phyloP scores from a whole-genome alignment of 2,329 filamentous ascomycete species.

The Neurospora crassa region DNA sequence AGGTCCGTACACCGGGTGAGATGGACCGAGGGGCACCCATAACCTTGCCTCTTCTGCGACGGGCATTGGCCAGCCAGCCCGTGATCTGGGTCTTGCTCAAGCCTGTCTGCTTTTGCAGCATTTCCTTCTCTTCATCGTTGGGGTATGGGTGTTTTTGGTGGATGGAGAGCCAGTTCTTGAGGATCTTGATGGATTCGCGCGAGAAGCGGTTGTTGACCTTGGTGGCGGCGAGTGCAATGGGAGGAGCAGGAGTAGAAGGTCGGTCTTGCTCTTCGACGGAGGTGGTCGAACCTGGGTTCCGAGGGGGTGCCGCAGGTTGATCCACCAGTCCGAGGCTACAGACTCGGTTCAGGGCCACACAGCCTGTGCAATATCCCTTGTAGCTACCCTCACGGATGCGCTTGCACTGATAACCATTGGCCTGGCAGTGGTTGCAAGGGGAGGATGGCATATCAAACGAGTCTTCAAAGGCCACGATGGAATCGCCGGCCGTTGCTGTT shows the following conservation, averaged over 20 bases:
- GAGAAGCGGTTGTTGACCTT: slow-evolving; percentile 72
- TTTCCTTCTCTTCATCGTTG: slow-evolving; percentile 76
- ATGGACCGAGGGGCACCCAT: slow-evolving; percentile 54
- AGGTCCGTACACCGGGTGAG: slow-evolving; percentile 57
- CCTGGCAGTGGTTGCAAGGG: slow-evolving; percentile 43
- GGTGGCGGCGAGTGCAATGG: slow-evolving; percentile 26
- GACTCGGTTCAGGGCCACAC: slow-evolving; percentile 47
- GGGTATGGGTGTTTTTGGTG: slow-evolving; percentile 81
- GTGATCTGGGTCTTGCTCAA: slow-evolving; percentile 76
- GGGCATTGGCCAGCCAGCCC: slow-evolving; percentile 88
- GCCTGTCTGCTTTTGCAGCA: slow-evolving; percentile 67
- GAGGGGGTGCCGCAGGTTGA: slow-evolving; percentile 28
- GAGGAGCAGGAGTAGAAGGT: slow-evolving; percentile 7
- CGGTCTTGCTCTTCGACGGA: slow-evolving; percentile 21
- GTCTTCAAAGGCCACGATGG: slow-evolving; percentile 25
- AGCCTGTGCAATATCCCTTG: slow-evolving; percentile 52
- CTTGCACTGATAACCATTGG: slow-evolving; percentile 50
- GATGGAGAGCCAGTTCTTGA: slow-evolving; percentile 77
- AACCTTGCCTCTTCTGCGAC: slow-evolving; percentile 62
- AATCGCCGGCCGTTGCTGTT: slow-evolving; percentile 14
- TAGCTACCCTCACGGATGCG: slow-evolving; percentile 48
- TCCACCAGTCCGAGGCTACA: slow-evolving; percentile 44
- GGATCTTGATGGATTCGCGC: slow-evolving; percentile 64
- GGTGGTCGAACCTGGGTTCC: slow-evolving; percentile 25
- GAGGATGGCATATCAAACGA: slow-evolving; percentile 34